Evolutionary conservation across 1,284 basidiomycete species (phyloP), one percentile per base, ranked within the genome.

Genomic region (Golubevia pallescens): DNA sequence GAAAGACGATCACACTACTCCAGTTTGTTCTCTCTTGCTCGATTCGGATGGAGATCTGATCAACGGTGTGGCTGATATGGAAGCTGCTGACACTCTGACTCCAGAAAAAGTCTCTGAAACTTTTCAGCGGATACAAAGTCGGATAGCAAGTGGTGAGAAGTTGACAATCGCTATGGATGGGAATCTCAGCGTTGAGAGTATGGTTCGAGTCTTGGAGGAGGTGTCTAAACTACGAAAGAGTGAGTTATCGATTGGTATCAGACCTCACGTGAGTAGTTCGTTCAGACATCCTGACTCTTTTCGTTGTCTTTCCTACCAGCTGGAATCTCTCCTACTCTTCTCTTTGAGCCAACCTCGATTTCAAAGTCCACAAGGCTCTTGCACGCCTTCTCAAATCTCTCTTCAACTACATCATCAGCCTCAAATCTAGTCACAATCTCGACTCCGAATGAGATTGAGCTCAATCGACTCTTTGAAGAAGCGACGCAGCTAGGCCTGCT

Each of bases 21-120:
- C 95, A 0, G 91, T 93, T 5, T 96, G 95, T 86, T 94, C 92
- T 72, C 90, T 97, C 87, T 87, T 94, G 51, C 87, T 99, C 55
- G 92, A 94, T 78, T 86, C 86, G 21, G 82, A 87, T 8, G 94
- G 95, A 0, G 89, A 90, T 62, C 88, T 99, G 8, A 87, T 92
- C 1, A 90, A 90, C 19, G 97, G 97, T 4, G 90, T 98, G 3
- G 94, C 95, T 3, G 95, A 97, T 84, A 97, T 98, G 93, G 89
- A 38, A 5, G 34, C 34, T 10, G 3, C 34, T 38, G 34, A 38
- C 3, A 10, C 5, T 38, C 10, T 38, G 34, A 38, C 3, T 38
- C 34, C 34, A 4, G 10, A 38, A 4, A 38, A 5, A 4, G 34
- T 38, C 10, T 38, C 34, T 38, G 34, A 38, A 38, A 38, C 34